Evolutionary conservation across 371 early-diverging fungal species (phyloP).

Genomic region (Dichotomocladium elegans): DNA sequence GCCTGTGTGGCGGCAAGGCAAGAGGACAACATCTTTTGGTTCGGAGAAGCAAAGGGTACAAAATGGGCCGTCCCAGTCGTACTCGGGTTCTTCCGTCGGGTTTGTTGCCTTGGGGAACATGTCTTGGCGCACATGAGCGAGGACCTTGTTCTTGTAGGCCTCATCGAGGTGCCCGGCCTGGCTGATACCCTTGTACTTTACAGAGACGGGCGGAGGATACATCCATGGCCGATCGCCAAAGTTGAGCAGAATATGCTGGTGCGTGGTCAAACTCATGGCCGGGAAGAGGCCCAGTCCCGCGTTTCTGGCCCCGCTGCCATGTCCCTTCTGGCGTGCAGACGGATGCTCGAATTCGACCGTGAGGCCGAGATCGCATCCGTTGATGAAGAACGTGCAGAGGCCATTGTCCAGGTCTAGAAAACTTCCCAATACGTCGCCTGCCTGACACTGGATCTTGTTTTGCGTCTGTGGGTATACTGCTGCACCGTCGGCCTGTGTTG

Average conservation of each 20-base stretch:
- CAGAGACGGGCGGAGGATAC: slow-evolving; percentile 32
- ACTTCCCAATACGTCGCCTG: slow-evolving; percentile 46
- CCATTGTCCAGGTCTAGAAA: slow-evolving; percentile 44
- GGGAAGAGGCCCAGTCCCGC: slow-evolving; percentile 36
- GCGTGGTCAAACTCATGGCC: slow-evolving; percentile 41
- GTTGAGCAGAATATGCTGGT: slow-evolving; percentile 41
- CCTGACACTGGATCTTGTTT: slow-evolving; percentile 25
- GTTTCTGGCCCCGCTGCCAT: slow-evolving; percentile 1
- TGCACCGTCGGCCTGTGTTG: slow-evolving; percentile 28
- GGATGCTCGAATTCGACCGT: slow-evolving; percentile 45
- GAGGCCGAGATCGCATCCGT: slow-evolving; percentile 35
- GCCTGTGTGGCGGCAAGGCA: slow-evolving; percentile 44
- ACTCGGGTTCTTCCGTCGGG: slow-evolving; percentile 1
- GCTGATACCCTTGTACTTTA: slow-evolving; percentile 23
- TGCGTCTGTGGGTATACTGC: slow-evolving; percentile 36
- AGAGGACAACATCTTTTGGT: slow-evolving; percentile 31
- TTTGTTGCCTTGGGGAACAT: no score
- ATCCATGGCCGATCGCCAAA: slow-evolving; percentile 49
- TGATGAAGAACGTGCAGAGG: slow-evolving; percentile 42
- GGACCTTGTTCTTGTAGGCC: slow-evolving; percentile 18
- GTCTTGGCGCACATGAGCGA: slow-evolving; percentile 17
- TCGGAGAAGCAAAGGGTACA: slow-evolving; percentile 46
- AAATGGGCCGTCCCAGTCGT: slow-evolving; percentile 31
- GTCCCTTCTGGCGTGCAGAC: slow-evolving; percentile 3
- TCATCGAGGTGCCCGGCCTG: slow-evolving; percentile 25